These are phyloP conservation scores for Pseudoscleropodium purum DNA, from an alignment of 225 moss, liverwort and hornwort genomes.

Conservation along the genomic window DNA sequence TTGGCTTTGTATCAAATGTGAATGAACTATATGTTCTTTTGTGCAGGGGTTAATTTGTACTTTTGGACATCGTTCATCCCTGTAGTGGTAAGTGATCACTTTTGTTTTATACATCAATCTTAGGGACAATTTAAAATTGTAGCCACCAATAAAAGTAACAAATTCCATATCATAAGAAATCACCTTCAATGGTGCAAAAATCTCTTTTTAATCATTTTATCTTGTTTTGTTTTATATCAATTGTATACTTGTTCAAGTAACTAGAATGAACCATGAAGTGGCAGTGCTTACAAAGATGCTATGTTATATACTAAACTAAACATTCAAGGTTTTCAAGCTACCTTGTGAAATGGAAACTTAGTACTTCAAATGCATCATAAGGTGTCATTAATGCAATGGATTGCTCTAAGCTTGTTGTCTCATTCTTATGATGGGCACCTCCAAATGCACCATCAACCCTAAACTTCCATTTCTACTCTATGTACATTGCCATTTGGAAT, in stretches of 20 bases:
- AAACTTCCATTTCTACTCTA: no score
- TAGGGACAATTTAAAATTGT: not conserved
- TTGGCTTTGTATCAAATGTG: not conserved
- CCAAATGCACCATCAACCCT: no score
- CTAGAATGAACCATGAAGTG: not conserved
- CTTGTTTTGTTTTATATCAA: not conserved
- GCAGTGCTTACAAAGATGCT: not conserved
- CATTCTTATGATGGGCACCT: no score
- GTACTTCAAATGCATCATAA: not conserved
- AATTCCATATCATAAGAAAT: not conserved
- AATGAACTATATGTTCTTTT: not conserved
- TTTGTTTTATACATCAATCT: not conserved
- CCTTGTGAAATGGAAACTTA: not conserved
- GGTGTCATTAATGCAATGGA: not conserved
- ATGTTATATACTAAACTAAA: no score
- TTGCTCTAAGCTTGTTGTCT: not conserved
- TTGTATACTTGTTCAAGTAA: not conserved
- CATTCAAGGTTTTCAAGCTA: not conserved
- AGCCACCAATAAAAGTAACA: fast-evolving
- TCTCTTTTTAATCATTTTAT: not conserved
- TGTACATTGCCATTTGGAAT: no score
- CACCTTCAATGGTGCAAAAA: not conserved
- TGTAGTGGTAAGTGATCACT: not conserved
- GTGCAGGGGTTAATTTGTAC: not conserved
- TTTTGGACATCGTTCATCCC: slow-evolving; percentile 12